A percentile compares a stretch with the other conserved stretches of the same genome.
These are phyloP conservation scores for Parasitella parasitica DNA, from an alignment of 371 early-diverging fungal species.

Conservation along the genomic window DNA sequence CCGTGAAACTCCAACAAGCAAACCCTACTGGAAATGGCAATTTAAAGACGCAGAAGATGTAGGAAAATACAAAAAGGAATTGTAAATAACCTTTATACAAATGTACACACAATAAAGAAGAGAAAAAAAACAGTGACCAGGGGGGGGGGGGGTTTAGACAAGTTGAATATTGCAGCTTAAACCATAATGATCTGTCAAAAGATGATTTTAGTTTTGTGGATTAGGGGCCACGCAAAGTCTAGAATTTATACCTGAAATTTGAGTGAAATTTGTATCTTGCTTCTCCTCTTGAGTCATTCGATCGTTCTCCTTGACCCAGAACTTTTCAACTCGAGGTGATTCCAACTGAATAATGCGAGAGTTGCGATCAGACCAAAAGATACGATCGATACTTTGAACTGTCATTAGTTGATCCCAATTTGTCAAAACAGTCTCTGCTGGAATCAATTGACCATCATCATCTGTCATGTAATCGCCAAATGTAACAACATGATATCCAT, in stretches of 20 bases:
- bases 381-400: conserved; percentile 70
- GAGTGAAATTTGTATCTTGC: conserved; percentile 28
- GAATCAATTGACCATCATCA: conserved; percentile 36
- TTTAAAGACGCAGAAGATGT: conserved; percentile 6
- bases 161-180: conserved; percentile 27
- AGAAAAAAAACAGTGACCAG: background rate
- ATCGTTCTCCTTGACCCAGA: conserved; percentile 38
- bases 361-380: conserved; percentile 44
- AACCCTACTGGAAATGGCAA: conserved; percentile 31
- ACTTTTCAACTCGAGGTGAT: conserved; percentile 29
- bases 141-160: background rate
- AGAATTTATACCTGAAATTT: conserved; percentile 42
- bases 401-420: conserved; percentile 49
- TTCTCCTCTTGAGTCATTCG: conserved; percentile 17
- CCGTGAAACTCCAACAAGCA: conserved; percentile 9
- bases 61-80: conserved; percentile 22
- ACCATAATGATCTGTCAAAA: conserved; percentile 47
- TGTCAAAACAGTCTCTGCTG: conserved; percentile 65
- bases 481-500: conserved; percentile 74
- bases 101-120: background rate
- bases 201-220: background rate
- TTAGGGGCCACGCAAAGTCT: too few relatives aligned
- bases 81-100: background rate
- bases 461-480: conserved; percentile 62
- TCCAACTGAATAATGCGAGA: background rate